phyloP scores from a whole-genome alignment of 2,329 filamentous ascomycete genomes.

The Colletotrichum incanum region DNA sequence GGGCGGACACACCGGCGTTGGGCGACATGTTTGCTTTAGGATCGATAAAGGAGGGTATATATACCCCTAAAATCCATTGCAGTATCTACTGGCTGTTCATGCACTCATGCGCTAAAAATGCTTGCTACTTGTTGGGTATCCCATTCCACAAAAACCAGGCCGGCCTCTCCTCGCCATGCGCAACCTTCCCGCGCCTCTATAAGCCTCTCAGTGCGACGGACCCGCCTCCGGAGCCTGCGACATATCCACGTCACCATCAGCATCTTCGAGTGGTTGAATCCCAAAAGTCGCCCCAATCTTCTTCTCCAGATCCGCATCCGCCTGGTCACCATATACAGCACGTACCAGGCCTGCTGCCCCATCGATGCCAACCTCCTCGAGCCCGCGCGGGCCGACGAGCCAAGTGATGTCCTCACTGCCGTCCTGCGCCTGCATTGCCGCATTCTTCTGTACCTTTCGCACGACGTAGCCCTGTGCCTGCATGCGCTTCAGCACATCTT shows the following conservation, averaged over 20 bases:
- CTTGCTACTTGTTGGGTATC: slow-evolving; percentile 33
- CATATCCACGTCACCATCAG: slow-evolving; percentile 44
- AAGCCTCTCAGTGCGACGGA: slow-evolving; percentile 38
- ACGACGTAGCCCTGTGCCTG: slow-evolving; percentile 88
- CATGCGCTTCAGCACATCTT: slow-evolving; percentile 81
- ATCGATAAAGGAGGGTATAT: slow-evolving; percentile 27
- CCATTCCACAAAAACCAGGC: neutral
- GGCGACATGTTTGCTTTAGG: slow-evolving; percentile 11
- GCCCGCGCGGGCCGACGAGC: slow-evolving; percentile 87
- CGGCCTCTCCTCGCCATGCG: slow-evolving; percentile 29
- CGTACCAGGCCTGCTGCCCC: slow-evolving; percentile 81
- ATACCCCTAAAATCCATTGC: slow-evolving; percentile 66
- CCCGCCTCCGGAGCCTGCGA: slow-evolving; percentile 29
- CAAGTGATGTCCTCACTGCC: slow-evolving; percentile 87
- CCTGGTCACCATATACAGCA: slow-evolving; percentile 68
- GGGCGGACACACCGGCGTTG: slow-evolving; percentile 27
- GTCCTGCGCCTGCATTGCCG: slow-evolving; percentile 62
- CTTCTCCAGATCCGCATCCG: slow-evolving; percentile 69
- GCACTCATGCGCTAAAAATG: slow-evolving; percentile 19
- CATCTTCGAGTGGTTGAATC: slow-evolving; percentile 53
- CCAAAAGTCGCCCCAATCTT: slow-evolving; percentile 76
- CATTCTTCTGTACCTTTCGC: slow-evolving; percentile 76
- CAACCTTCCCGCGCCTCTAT: slow-evolving; percentile 44
- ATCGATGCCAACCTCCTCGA: slow-evolving; percentile 85
- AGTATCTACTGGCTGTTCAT: slow-evolving; percentile 19